Conservation (phyloP, 805 yeast species). For the Priceomyces castillae region DNA sequence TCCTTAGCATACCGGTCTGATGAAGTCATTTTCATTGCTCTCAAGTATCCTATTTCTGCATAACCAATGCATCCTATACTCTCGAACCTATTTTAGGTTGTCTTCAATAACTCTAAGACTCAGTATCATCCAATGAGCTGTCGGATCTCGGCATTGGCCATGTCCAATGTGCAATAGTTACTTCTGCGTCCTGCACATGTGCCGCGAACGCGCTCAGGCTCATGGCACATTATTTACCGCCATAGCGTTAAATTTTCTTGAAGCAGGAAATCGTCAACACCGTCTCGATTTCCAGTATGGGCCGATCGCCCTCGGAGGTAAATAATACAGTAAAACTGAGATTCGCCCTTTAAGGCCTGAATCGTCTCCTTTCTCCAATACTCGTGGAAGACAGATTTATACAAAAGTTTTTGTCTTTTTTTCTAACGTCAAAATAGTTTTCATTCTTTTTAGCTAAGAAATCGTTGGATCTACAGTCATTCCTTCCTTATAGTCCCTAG, state of each 20-base stretch:
- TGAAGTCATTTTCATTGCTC: background rate
- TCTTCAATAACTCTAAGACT: background rate
- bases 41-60: no score
- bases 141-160: background rate
- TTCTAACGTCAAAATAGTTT: background rate
- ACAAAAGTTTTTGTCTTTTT: background rate
- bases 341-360: background rate
- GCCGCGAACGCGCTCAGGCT: background rate
- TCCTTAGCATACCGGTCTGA: background rate
- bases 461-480: constrained; percentile 29
- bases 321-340: background rate
- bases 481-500: constrained; percentile 31
- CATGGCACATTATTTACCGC: background rate
- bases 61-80: background rate
- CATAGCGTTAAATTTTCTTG: background rate
- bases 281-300: constrained; percentile 1
- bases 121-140: background rate
- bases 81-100: background rate
- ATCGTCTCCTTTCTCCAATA: background rate
- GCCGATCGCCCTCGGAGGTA: constrained; percentile 3
- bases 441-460: background rate
- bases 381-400: constrained; percentile 1
- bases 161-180: background rate
- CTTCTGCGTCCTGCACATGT: background rate
- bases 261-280: constrained; percentile 5